Evolutionary conservation across 352 stramenopile genomes (phyloP), one percentile per base, ranked within the genome.

Genomic region (Globisporangium ultimum): DNA sequence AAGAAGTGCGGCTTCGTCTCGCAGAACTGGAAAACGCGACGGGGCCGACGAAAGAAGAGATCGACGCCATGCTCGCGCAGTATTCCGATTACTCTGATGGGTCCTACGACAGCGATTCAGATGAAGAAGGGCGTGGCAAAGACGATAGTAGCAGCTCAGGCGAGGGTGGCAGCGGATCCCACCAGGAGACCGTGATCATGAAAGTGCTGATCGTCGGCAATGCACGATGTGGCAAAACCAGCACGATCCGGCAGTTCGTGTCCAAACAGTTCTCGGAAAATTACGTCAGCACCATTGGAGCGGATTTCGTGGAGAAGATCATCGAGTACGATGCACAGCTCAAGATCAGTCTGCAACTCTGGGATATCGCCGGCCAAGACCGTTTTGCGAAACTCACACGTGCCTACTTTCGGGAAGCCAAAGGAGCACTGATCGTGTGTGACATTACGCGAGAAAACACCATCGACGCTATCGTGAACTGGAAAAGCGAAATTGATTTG

Each of bases 151-250:
- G 51, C 10, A 46, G 51, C 13, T 67, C 53, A 0, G 60, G 41
- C 10, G 60, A 70, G 11, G 66, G 46, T 9, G 48, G 0, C 11
- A 45, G 40, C 10, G 40, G 40, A 45, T 18, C 50, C 46, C 38
- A 59, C 40, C 50, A 51, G 17, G 75, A 89, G 53, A 80, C 70
- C 1, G 66, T 89, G 32, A 90, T 89, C 55, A 81, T 93, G 67
- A 96, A 95, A 60, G 75, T 96, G 34, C 59, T 95, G n/a, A 75
- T 95, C 21, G 80, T 95, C 13, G 87, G 87, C 47, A 96, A 95
- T 46, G 86, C 86, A 34, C 89, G 88, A 15, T 95, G 86, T 21
- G 86, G 87, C n/a, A 96, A 96, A 68, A 93, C 87, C 8, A 92
- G 85, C 52, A 88, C 83, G 20, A 95, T 95, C 58, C 76, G 80